These are phyloP conservation scores for Dimargaris xerosporica DNA, from an alignment of 192 early-diverging fungal species.

Conservation along the genomic window DNA sequence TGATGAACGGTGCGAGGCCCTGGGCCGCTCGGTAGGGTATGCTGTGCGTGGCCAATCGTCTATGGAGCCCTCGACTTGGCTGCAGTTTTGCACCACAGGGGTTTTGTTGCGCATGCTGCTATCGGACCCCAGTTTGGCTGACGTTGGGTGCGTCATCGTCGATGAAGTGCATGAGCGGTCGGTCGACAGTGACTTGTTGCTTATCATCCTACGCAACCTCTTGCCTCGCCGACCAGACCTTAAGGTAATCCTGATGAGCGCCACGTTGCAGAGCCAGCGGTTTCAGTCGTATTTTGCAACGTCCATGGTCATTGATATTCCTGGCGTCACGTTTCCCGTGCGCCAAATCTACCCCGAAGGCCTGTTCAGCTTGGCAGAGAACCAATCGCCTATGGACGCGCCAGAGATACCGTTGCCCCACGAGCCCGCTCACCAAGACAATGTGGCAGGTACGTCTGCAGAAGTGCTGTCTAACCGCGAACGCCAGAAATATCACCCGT, in stretches of 20 bases:
- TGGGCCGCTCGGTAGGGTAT: conserved; percentile 27
- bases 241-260: conserved; percentile 79
- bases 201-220: conserved; percentile 56
- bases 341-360: conserved; percentile 40
- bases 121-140: conserved; percentile 12
- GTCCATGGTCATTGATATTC: conserved; percentile 45
- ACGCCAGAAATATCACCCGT: background rate
- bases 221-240: conserved; percentile 34
- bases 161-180: conserved; percentile 82
- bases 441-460: no score
- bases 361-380: conserved; percentile 6
- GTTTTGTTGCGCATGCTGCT: conserved; percentile 42
- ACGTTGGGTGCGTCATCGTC: conserved; percentile 41
- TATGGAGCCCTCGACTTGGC: conserved; percentile 33
- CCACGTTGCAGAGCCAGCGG: conserved; percentile 65
- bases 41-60: conserved; percentile 51
- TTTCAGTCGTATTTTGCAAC: conserved; percentile 65
- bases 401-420: background rate
- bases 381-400: background rate
- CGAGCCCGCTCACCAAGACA: no score
- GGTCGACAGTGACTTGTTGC: conserved; percentile 63
- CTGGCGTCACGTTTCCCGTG: conserved; percentile 64
- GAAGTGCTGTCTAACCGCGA: background rate
- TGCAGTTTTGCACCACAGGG: conserved; percentile 48
- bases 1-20: conserved; percentile 33